Conservation (phyloP, 2,329 filamentous ascomycete genomes). For the Ambrosiella beaveri region DNA sequence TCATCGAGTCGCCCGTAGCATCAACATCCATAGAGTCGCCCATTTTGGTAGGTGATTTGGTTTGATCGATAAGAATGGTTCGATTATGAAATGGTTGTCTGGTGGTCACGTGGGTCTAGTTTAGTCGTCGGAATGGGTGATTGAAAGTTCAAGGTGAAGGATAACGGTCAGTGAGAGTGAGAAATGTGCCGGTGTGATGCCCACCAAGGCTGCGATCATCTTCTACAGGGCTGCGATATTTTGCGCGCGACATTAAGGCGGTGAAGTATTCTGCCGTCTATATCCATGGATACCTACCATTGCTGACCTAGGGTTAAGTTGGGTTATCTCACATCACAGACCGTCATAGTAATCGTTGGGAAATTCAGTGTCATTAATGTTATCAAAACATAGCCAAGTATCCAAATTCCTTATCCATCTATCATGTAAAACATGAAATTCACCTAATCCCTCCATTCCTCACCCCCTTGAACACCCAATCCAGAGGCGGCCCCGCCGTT, state of each 20-base stretch:
- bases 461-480: constrained; percentile 27
- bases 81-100: too few relatives aligned
- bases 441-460: constrained; percentile 29
- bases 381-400: too few relatives aligned
- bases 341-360: too few relatives aligned
- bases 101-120: too few relatives aligned
- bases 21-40: constrained; percentile 44
- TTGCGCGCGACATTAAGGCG: not conserved
- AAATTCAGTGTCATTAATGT: too few relatives aligned
- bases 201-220: not conserved
- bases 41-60: constrained; percentile 21
- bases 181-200: not conserved
- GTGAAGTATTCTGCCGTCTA: not conserved
- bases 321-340: too few relatives aligned
- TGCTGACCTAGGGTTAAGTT: not conserved
- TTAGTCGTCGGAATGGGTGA: not conserved
- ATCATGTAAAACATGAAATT: not conserved
- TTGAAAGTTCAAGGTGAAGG: not conserved
- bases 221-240: not conserved
- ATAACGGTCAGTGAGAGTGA: not conserved
- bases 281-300: not conserved
- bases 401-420: not conserved
- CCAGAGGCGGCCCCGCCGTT: constrained; percentile 15
- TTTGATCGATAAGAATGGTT: too few relatives aligned
- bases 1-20: constrained; percentile 38